These are phyloP conservation scores for Mycosphaerella sp. DNA, from an alignment of 2,329 filamentous ascomycete genomes.

Conservation along the genomic window DNA sequence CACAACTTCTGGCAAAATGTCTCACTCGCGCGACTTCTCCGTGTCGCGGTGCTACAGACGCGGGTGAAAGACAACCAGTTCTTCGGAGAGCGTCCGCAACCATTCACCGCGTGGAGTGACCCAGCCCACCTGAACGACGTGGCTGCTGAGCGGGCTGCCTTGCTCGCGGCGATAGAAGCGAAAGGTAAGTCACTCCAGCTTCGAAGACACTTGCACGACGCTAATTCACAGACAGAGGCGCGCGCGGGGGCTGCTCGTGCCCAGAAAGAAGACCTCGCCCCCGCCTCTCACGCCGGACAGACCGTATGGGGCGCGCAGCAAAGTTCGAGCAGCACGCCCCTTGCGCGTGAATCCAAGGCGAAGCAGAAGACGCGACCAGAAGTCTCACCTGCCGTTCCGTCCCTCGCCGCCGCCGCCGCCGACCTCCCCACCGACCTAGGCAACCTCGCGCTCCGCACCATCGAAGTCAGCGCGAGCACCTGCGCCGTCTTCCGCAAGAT, in stretches of 20 bases:
- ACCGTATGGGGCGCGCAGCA: neutral
- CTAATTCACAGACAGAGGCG: neutral
- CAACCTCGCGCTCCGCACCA: neutral
- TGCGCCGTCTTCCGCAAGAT: constrained; percentile 1
- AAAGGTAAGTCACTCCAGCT: neutral
- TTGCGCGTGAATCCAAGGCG: neutral
- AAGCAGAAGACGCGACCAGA: constrained; percentile 3
- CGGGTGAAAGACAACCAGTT: neutral
- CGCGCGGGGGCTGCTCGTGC: neutral
- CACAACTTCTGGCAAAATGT: constrained; percentile 1
- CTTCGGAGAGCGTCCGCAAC: neutral
- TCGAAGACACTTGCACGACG: neutral
- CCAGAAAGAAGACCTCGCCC: neutral
- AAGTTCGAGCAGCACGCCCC: neutral
- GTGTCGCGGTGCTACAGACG: too few relatives aligned
- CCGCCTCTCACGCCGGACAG: neutral
- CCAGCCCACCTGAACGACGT: neutral
- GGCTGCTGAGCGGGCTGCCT: neutral
- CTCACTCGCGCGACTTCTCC: neutral
- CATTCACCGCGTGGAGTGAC: neutral
- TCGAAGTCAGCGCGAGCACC: neutral
- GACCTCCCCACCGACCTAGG: neutral
- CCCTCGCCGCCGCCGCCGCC: neutral
- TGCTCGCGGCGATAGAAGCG: neutral
- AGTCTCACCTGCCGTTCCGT: neutral